Base-by-base conservation (phyloP, 2,329 filamentous ascomycete species). In the Uncinocarpus reesii region DNA sequence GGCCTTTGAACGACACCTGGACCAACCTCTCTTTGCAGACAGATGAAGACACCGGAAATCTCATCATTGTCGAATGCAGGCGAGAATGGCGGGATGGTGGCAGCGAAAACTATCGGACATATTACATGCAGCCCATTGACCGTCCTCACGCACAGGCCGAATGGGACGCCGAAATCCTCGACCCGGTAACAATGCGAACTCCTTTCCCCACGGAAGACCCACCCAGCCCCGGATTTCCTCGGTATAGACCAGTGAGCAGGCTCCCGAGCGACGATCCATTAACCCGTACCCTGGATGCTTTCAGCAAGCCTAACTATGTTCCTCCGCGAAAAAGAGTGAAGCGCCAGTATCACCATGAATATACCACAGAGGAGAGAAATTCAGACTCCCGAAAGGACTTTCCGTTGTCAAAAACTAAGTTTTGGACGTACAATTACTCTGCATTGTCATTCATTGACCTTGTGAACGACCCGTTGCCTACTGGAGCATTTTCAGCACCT, bases 1-100 rank as follows among this genome's bases (percentile, higher is more conserved):
- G 84, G 0, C 77, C 81, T 0, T 79, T 87, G 13, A 83, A 88
- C 55, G 80, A 87, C 56, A 75, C 81, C 2, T 89, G 84, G 83
- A 82, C 78, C 0, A 77, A 79, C 49, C 65, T 89, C 2, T 74
- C 74, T 3, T 66, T 88, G 1, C 73, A 77, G 23, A 70, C 69
- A 28, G 77, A 85, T 50, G 79, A 85, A 51, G 56, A 57, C 8
- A 80, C 75, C 0, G 77, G 78, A 1, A 62, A 71, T 11, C 63
- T 84, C 1, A 69, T 76, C 43, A 79, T 86, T 15, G 64, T 85
- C 0, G 84, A 89, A 61, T 76, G 75, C 24, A 73, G 84, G 11
- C 80, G 79, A 23, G 84, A 88, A 61, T 87, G 81, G 79, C 70
- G 65, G 7, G 59, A 70, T 41, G 73, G 73, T 24, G 68, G 71